Base-by-base conservation (phyloP, 1,139 yeast species). In the Pichia sp. region DNA sequence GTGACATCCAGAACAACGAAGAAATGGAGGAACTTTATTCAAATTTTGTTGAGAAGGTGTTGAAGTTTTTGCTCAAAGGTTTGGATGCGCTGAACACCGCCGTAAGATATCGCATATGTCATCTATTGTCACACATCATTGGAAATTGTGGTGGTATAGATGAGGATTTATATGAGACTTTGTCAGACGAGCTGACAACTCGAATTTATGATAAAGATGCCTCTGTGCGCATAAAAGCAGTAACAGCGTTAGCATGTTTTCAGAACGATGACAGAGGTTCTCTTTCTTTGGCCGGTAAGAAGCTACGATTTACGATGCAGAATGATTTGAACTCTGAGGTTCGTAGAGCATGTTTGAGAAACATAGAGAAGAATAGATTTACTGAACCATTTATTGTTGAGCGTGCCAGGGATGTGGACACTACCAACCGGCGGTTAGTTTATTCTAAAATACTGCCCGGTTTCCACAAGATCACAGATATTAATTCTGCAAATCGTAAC, bases 301-400 rank as follows among this genome's bases (percentile, higher is more conserved):
- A 77, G 49, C 71, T 90, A 33, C 63, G 85, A 42, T 65, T 72
- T 24, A 78, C 86, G 0, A 73, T 91, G 63, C 85, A 84, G 63
- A 81, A 85, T 65, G 99, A 93, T 69, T 81, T 90, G 2, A 85
- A 85, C 63, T 84, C 97, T 0, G 99, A 93, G 61, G 97, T 92
- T 1, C 78, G 99, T 62, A 76, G 97, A 54, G 91, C 96, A 0
- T 95, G 93, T 1, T 71, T 91, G 63, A 72, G 87, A 49, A 88
- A 90, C 65, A 67, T 92, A 42, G 80, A 78, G 27, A 84, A 84
- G 63, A 80, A 78, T 49, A 66, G 71, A 12, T 61, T 67, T 1
- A 85, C 92, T 0, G 72, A 83, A 33, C 83, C 87, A 0, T 78
- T 75, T 57, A 72, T 91, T 1, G 72, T 91, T 49, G 95, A 87